phyloP scores from a whole-genome alignment of 2,329 filamentous ascomycete species.

The Fusarium burgessii region DNA sequence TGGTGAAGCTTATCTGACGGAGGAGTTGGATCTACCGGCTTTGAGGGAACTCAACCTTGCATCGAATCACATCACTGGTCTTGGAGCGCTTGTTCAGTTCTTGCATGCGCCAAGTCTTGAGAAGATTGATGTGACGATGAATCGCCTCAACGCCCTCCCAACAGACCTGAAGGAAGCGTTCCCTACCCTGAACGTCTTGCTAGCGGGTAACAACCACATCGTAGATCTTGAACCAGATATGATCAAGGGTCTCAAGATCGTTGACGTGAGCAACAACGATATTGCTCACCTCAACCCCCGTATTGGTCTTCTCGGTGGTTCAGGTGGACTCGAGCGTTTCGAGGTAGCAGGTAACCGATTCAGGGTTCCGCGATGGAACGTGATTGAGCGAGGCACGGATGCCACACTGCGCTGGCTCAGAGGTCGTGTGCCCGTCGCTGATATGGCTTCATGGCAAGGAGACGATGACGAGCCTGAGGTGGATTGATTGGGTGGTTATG shows the following conservation, averaged over 20 bases:
- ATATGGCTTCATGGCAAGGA: conserved; percentile 68
- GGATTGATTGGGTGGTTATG: conserved; percentile 25
- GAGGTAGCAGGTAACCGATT: conserved; percentile 90
- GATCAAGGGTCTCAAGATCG: conserved; percentile 78
- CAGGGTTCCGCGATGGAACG: conserved; percentile 84
- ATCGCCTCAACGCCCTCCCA: conserved; percentile 81
- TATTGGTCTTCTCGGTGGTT: conserved; percentile 80
- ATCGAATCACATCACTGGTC: conserved; percentile 77
- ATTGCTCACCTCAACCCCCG: conserved; percentile 84
- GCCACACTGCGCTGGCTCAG: conserved; percentile 84
- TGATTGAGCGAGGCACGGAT: conserved; percentile 89
- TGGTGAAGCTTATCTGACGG: conserved; percentile 73
- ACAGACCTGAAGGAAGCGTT: conserved; percentile 71
- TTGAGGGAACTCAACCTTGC: conserved; percentile 82
- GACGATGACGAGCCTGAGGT: conserved; percentile 54
- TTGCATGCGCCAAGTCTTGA: conserved; percentile 81
- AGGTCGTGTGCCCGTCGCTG: conserved; percentile 75
- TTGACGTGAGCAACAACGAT: conserved; percentile 79
- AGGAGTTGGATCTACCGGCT: conserved; percentile 75
- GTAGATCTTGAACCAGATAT: conserved; percentile 77
- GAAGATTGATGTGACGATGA: conserved; percentile 84
- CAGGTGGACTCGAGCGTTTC: conserved; percentile 70
- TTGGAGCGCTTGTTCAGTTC: conserved; percentile 73
- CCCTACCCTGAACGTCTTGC: conserved; percentile 75
- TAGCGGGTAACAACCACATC: conserved; percentile 84